A percentile compares a stretch with the other conserved stretches of the same genome.
Evolutionary conservation across 179 eudicot genomes (phyloP).

Genomic region (Vitellaria paradoxa): DNA sequence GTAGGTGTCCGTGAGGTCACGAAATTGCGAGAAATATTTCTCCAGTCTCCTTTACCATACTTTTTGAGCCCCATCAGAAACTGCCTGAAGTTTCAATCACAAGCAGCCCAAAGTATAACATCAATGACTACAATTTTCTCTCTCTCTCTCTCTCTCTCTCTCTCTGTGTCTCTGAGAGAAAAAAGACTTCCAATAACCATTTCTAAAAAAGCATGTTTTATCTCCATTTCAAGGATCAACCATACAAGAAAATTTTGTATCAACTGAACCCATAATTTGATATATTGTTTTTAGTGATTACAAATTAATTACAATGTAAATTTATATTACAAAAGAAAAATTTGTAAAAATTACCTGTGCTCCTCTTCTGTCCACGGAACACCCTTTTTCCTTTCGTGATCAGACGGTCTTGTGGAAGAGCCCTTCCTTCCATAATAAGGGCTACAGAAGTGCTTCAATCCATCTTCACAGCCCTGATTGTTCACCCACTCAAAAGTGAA

Average conservation of each 20-base stretch:
- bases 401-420: constrained; percentile 38
- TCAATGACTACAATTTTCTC: too few relatives aligned
- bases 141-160: too few relatives aligned
- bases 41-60: constrained; percentile 99
- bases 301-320: too few relatives aligned
- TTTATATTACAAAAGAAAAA: too few relatives aligned
- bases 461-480: constrained; percentile 42
- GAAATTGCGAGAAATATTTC: constrained; percentile 89
- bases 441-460: constrained; percentile 40
- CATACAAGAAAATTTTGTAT: neutral
- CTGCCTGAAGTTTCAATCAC: constrained; percentile 44
- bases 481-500: constrained; percentile 86
- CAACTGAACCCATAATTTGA: too few relatives aligned
- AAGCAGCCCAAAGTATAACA: neutral
- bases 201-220: neutral
- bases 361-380: constrained; percentile 99
- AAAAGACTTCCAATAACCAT: constrained; percentile 1
- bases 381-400: constrained; percentile 95
- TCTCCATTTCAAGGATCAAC: neutral
- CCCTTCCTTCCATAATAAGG: constrained; percentile 46
- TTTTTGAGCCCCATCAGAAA: constrained; percentile 89
- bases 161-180: neutral
- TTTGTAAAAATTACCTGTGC: constrained; percentile 53
- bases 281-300: too few relatives aligned
- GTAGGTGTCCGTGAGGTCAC: constrained; percentile 92